These are phyloP conservation scores for Infundibulicybe gibba DNA, from an alignment of 768 basidiomycete genomes.

Conservation along the genomic window DNA sequence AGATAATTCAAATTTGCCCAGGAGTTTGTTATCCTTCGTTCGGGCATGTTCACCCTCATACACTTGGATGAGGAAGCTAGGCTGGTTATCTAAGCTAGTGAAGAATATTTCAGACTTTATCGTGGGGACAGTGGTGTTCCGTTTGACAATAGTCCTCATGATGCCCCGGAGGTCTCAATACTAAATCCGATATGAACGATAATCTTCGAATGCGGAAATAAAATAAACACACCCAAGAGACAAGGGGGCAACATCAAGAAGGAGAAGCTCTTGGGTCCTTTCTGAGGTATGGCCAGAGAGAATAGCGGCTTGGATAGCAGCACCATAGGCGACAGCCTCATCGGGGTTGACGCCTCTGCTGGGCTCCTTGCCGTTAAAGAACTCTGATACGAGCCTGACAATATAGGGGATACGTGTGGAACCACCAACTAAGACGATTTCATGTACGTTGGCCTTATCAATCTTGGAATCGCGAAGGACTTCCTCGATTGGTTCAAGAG, in stretches of 20 bases:
- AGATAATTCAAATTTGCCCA: too few species aligned
- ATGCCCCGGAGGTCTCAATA: constrained; percentile 99
- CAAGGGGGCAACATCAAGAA: constrained; percentile 94
- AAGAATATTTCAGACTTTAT: constrained; percentile 99
- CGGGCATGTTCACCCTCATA: constrained; percentile 99
- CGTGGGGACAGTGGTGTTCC: constrained; percentile 98
- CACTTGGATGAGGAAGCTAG: constrained; percentile 96
- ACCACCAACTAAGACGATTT: constrained; percentile 96
- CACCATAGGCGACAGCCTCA: constrained; percentile 98
- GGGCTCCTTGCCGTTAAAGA: too few species aligned
- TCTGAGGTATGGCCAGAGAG: constrained; percentile 98
- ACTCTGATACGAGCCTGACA: too few species aligned
- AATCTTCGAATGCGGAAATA: constrained; percentile 26
- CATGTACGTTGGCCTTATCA: too few species aligned
- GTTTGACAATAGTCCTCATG: constrained; percentile 97
- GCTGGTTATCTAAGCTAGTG: constrained; percentile 97
- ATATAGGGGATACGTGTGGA: constrained; percentile 98
- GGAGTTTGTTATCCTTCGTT: too few species aligned
- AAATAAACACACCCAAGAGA: too few species aligned
- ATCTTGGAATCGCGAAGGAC: too few species aligned
- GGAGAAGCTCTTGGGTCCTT: constrained; percentile 93
- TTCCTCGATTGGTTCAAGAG: too few species aligned
- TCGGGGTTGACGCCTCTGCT: constrained; percentile 99
- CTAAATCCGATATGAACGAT: constrained; percentile 31
- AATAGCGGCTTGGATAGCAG: too few species aligned